These are phyloP conservation scores for Pugionium cornutum DNA, from an alignment of 345 rosid genomes.

Conservation along the genomic window DNA sequence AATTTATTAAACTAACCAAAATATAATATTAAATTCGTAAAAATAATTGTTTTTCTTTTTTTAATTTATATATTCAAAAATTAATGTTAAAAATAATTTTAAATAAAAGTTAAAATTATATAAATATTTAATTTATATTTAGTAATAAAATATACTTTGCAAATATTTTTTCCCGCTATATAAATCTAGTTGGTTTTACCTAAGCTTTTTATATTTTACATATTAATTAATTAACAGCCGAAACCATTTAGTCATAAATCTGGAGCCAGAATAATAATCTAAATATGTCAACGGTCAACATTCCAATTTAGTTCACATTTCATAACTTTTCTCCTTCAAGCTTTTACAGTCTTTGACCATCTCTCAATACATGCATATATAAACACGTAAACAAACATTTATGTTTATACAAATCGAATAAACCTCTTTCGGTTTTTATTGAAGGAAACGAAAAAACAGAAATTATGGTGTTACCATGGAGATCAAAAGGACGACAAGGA, in stretches of 20 bases:
- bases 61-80: too few relatives aligned
- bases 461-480: conserved; percentile 44
- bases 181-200: too few relatives aligned
- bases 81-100: too few relatives aligned
- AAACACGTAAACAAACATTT: conserved; percentile 30
- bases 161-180: too few relatives aligned
- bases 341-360: conserved; percentile 35
- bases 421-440: conserved; percentile 1
- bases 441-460: neutral
- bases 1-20: too few relatives aligned
- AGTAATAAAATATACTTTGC: neutral
- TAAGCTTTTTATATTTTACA: neutral
- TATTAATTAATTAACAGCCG: conserved; percentile 11
- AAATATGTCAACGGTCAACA: conserved; percentile 41
- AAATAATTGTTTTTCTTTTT: too few relatives aligned
- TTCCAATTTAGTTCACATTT: conserved; percentile 38
- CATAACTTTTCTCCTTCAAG: conserved; percentile 32
- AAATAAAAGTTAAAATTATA: too few relatives aligned
- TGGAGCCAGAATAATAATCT: conserved; percentile 24
- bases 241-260: conserved; percentile 15
- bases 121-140: too few relatives aligned
- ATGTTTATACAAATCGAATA: conserved; percentile 16
- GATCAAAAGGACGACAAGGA: conserved; percentile 28
- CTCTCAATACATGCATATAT: conserved; percentile 30
- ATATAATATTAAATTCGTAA: too few relatives aligned